Conservation (phyloP, 129 eudicot genomes). For the Helianthus annuus region DNA sequence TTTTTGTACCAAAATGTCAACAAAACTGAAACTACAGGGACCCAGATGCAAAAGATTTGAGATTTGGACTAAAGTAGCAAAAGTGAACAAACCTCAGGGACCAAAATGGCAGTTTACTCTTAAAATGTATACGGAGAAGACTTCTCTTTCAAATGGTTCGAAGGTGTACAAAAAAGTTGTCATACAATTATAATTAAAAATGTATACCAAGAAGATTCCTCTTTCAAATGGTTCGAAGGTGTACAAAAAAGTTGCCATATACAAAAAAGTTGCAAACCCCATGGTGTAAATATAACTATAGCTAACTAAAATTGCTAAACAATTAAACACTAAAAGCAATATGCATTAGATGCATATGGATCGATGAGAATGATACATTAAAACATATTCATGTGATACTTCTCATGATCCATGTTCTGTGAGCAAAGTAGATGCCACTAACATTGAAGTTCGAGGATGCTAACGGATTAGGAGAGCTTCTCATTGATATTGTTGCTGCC, state of each 20-base stretch:
- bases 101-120: too few relatives aligned
- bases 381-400: not conserved
- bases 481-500: too few relatives aligned
- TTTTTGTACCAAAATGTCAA: too few relatives aligned
- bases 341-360: not conserved
- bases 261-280: not conserved
- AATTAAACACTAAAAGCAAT: not conserved
- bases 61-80: too few relatives aligned
- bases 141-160: not conserved
- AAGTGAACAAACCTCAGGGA: too few relatives aligned
- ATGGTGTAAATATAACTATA: not conserved
- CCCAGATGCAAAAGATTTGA: too few relatives aligned
- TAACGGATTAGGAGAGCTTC: too few relatives aligned
- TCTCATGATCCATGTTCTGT: too few relatives aligned
- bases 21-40: too few relatives aligned
- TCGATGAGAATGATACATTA: not conserved
- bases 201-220: not conserved
- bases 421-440: not conserved
- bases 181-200: too few relatives aligned
- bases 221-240: not conserved
- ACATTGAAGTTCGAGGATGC: not conserved
- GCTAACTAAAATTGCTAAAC: not conserved
- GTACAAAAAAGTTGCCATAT: too few relatives aligned
- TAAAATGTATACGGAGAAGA: not conserved
- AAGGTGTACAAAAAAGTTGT: not conserved